A percentile compares a stretch with the other conserved stretches of the same genome.
These are phyloP conservation scores for Cephalotrichum gorgonifer DNA, from an alignment of 2,329 filamentous ascomycete genomes.

Conservation along the genomic window DNA sequence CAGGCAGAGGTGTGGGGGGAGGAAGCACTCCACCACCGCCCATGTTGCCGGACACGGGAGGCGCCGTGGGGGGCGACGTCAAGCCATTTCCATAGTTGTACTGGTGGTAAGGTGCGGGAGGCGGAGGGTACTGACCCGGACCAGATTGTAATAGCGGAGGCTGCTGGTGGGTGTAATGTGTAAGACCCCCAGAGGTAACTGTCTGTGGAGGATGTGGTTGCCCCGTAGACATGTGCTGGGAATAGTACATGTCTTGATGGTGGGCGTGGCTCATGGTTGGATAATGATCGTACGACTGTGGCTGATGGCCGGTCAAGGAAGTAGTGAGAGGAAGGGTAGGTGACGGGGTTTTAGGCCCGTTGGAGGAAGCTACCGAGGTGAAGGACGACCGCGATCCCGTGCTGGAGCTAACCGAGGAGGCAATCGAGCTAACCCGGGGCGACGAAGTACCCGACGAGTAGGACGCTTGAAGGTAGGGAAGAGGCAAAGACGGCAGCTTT, in stretches of 20 bases:
- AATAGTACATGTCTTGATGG: slow-evolving; percentile 77
- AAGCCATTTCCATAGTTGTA: slow-evolving; percentile 72
- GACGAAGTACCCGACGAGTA: slow-evolving; percentile 64
- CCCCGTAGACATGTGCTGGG: slow-evolving; percentile 67
- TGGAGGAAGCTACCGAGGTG: slow-evolving; percentile 43
- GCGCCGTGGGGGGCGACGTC: slow-evolving; percentile 64
- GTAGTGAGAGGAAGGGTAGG: slow-evolving; percentile 49
- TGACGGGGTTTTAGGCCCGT: slow-evolving; percentile 69
- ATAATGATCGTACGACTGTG: slow-evolving; percentile 31
- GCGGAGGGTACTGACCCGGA: slow-evolving; percentile 56
- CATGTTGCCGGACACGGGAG: slow-evolving; percentile 63
- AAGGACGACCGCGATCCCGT: slow-evolving; percentile 43
- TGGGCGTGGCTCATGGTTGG: slow-evolving; percentile 69
- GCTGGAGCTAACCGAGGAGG: slow-evolving; percentile 43
- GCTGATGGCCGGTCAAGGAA: slow-evolving; percentile 25
- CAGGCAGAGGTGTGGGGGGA: slow-evolving; percentile 34
- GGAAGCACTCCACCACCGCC: slow-evolving; percentile 53
- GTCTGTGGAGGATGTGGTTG: slow-evolving; percentile 67
- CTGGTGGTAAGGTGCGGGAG: slow-evolving; percentile 46
- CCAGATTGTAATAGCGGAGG: slow-evolving; percentile 65
- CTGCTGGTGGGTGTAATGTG: slow-evolving; percentile 72
- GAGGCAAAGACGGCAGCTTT: slow-evolving; percentile 60
- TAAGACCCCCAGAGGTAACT: slow-evolving; percentile 61
- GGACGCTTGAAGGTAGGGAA: slow-evolving; percentile 59
- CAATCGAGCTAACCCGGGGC: slow-evolving; percentile 60